Evolutionary conservation across 2,329 filamentous ascomycete species (phyloP).

Genomic region (Apiospora marii): DNA sequence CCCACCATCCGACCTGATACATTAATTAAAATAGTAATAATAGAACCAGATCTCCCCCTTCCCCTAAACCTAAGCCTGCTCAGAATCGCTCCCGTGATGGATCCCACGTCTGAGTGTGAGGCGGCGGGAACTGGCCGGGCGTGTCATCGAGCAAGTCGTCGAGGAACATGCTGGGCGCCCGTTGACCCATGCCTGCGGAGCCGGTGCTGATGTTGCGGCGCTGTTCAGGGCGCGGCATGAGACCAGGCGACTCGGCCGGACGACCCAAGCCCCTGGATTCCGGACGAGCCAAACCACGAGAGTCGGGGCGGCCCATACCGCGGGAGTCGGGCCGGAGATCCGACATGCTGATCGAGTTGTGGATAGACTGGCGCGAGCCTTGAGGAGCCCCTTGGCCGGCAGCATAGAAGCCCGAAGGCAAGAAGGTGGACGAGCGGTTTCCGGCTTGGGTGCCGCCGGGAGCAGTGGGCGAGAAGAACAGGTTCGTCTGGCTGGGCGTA

Average conservation of each 20-base stretch:
- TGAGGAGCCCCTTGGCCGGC: constrained; percentile 64
- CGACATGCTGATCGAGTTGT: constrained; percentile 62
- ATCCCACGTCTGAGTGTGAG: constrained; percentile 37
- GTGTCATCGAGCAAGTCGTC: constrained; percentile 89
- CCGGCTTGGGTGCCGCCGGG: constrained; percentile 57
- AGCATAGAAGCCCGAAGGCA: constrained; percentile 92
- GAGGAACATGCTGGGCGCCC: constrained; percentile 87
- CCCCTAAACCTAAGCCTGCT: not conserved
- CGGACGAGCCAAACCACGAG: constrained; percentile 63
- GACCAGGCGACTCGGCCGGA: constrained; percentile 68
- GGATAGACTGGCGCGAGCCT: constrained; percentile 54
- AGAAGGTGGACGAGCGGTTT: constrained; percentile 78
- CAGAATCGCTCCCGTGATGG: constrained; percentile 36
- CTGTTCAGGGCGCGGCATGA: constrained; percentile 48
- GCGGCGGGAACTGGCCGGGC: constrained; percentile 54
- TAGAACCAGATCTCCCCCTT: not conserved
- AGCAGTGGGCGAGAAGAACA: constrained; percentile 97
- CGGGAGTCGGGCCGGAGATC: constrained; percentile 66
- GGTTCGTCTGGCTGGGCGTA: constrained; percentile 70
- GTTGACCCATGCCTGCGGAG: constrained; percentile 72
- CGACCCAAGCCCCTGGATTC: constrained; percentile 62
- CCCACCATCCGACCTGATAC: not conserved
- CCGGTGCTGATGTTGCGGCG: constrained; percentile 64
- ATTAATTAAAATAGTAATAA: constrained; percentile 16
- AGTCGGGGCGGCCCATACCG: constrained; percentile 57